Base-by-base conservation (phyloP, 1,139 yeast genomes). In the Hanseniaspora gamundiae region DNA sequence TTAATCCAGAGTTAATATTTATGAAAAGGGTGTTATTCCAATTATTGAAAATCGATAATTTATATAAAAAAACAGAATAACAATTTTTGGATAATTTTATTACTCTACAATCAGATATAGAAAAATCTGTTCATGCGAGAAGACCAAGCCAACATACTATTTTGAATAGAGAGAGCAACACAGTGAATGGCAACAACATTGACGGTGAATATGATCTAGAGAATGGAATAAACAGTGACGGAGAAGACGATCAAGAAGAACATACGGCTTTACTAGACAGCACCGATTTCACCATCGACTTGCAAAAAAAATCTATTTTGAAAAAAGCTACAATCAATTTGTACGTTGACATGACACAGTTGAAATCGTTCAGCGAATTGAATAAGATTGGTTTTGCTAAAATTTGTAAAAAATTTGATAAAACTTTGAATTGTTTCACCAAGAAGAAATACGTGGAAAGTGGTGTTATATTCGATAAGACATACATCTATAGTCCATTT, bases 351-450 rank as follows among this genome's bases (percentile, higher is more conserved):
- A 59, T 79, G 35, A 74, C 80, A 6, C 85, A 80, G 56, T 65
- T 80, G 49, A 78, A 78, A 53, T 76, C 85, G 0, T 80, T 65
- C 55, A 71, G 79, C 45, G 86, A 80, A 53, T 66, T 80, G 52
- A 80, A 80, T 57, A 71, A 74, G 47, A 76, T 81, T 17, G 86
- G 85, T 17, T 79, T 79, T 60, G 69, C 72, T 47, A 80, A 80
- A 52, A 82, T 82, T 19, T 68, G 78, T 50, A 80, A 80, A 53
- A 80, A 80, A 56, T 79, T 78, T 55, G 87, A 80, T 58, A 80
- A 79, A 59, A 74, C 78, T 4, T 62, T 80, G 54, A 69, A 68
- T 48, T 68, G 69, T 49, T 56, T 66, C 36, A 66, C 74, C 42
- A 76, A 73, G 56, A 59, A 64, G 26, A 72, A 69, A 33, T 67